These are phyloP conservation scores for Auricularia heimuer DNA, from an alignment of 768 basidiomycete genomes.

Conservation along the genomic window DNA sequence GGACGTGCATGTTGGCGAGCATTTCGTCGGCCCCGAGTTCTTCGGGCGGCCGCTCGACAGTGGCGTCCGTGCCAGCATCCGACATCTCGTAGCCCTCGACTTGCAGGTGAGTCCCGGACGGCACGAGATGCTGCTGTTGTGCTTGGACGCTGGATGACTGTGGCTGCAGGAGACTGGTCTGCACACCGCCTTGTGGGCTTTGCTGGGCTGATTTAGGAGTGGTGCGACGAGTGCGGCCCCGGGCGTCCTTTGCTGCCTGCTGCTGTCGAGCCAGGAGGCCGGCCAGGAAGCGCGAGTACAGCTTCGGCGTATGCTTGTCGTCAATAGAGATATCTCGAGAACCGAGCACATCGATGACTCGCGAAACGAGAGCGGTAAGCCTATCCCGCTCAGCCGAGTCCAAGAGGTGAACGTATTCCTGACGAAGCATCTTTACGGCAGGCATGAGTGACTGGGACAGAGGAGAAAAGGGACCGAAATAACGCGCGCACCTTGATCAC, in stretches of 20 bases:
- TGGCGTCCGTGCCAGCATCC: not conserved
- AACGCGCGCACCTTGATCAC: slow-evolving; percentile 50
- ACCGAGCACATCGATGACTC: slow-evolving; percentile 11
- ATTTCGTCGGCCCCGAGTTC: slow-evolving; percentile 36
- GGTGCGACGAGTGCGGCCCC: not conserved
- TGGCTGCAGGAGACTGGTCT: not conserved
- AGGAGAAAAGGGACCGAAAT: not conserved
- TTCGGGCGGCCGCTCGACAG: slow-evolving; percentile 1
- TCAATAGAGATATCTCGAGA: slow-evolving; percentile 12
- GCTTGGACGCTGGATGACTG: not conserved
- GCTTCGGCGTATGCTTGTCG: slow-evolving; percentile 11
- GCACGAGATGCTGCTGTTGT: not conserved
- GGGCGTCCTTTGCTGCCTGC: not conserved
- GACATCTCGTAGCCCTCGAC: not conserved
- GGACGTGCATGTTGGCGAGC: slow-evolving; percentile 61
- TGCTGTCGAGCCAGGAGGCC: slow-evolving; percentile 13
- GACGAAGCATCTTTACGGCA: slow-evolving; percentile 10
- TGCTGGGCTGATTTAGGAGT: not conserved
- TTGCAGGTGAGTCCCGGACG: not conserved
- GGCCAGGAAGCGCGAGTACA: slow-evolving; percentile 17
- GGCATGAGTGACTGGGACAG: not conserved
- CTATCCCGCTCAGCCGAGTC: slow-evolving; percentile 8
- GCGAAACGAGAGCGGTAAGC: slow-evolving; percentile 10
- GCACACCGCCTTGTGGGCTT: not conserved
- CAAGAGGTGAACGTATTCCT: slow-evolving; percentile 7